Evolutionary conservation across 2,329 filamentous ascomycete genomes (phyloP).

Genomic region (Dothistroma pini): DNA sequence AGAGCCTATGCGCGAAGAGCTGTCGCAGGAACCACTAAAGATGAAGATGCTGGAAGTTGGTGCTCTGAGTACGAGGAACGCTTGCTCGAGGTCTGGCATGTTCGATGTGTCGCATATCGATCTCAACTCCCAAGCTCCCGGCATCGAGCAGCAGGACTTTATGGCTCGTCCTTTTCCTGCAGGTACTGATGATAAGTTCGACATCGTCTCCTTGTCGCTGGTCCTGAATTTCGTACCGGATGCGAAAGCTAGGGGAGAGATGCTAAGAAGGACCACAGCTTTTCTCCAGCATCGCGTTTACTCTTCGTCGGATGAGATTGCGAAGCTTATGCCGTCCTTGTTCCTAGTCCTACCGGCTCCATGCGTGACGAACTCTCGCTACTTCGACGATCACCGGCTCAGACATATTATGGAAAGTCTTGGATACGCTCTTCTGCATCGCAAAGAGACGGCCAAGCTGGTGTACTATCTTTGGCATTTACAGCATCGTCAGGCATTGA

Average conservation of each 20-base stretch:
- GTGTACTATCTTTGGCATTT: constrained; percentile 84
- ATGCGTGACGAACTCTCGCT: constrained; percentile 86
- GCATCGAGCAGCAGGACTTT: constrained; percentile 87
- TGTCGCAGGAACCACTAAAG: constrained; percentile 17
- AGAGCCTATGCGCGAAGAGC: constrained; percentile 3
- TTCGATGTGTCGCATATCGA: constrained; percentile 84
- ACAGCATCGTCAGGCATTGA: constrained; percentile 25
- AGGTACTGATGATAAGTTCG: constrained; percentile 63
- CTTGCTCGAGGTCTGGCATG: constrained; percentile 67
- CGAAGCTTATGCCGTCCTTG: constrained; percentile 40
- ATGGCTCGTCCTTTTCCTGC: constrained; percentile 78
- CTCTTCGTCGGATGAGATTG: constrained; percentile 9
- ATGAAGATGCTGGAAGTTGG: constrained; percentile 83
- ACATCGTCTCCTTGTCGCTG: constrained; percentile 85
- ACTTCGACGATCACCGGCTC: constrained; percentile 70
- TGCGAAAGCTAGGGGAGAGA: constrained; percentile 69
- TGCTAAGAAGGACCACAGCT: constrained; percentile 71
- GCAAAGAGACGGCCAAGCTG: constrained; percentile 76
- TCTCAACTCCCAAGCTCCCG: constrained; percentile 76
- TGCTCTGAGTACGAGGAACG: constrained; percentile 77
- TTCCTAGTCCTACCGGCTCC: constrained; percentile 89
- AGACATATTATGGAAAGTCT: constrained; percentile 70
- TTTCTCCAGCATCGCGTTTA: constrained; percentile 53
- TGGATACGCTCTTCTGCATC: constrained; percentile 63
- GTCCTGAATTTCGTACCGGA: constrained; percentile 94